Percentiles rank a stretch among this genome's conserved stretches.
Evolutionary conservation across 106 monocot genomes (phyloP).

Genomic region (Dendrobium chrysotoxum): DNA sequence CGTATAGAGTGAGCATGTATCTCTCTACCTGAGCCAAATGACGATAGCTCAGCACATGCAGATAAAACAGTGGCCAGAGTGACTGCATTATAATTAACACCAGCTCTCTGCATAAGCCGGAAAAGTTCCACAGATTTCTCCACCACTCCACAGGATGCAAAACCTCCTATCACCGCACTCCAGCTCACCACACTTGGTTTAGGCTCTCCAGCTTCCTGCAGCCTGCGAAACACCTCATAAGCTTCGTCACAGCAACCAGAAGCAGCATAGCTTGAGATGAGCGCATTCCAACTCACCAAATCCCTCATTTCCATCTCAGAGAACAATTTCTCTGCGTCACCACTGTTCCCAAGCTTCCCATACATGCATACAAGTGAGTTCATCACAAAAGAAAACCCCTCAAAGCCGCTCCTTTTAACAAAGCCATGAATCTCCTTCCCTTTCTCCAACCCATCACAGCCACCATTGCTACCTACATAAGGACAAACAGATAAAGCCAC

Average conservation of each 20-base stretch:
- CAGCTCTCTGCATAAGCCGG: conserved; percentile 27
- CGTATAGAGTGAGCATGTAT: conserved; percentile 33
- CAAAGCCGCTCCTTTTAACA: conserved; percentile 27
- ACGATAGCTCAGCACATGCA: conserved; percentile 29
- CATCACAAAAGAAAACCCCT: conserved; percentile 40
- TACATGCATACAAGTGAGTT: conserved; percentile 67
- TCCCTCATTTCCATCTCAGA: conserved; percentile 13
- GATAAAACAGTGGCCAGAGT: conserved; percentile 35
- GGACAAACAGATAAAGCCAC: conserved; percentile 53
- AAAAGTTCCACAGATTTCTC: conserved; percentile 35
- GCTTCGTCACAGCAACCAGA: conserved; percentile 37
- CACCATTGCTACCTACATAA: conserved; percentile 5
- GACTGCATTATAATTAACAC: conserved; percentile 24
- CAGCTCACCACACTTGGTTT: conserved; percentile 47
- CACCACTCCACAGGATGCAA: conserved; percentile 17
- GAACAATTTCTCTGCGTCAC: conserved; percentile 40
- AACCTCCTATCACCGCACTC: conserved; percentile 51
- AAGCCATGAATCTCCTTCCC: conserved; percentile 46
- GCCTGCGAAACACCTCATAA: conserved; percentile 26
- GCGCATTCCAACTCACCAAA: conserved; percentile 58
- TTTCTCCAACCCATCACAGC: conserved; percentile 10
- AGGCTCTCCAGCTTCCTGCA: conserved; percentile 16
- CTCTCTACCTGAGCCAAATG: conserved; percentile 32
- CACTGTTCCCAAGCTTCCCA: conserved; percentile 42
- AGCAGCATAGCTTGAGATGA: conserved; percentile 60